These are phyloP conservation scores for Talaromyces trachyspermus DNA, from an alignment of 495 filamentous ascomycete species.

Conservation along the genomic window DNA sequence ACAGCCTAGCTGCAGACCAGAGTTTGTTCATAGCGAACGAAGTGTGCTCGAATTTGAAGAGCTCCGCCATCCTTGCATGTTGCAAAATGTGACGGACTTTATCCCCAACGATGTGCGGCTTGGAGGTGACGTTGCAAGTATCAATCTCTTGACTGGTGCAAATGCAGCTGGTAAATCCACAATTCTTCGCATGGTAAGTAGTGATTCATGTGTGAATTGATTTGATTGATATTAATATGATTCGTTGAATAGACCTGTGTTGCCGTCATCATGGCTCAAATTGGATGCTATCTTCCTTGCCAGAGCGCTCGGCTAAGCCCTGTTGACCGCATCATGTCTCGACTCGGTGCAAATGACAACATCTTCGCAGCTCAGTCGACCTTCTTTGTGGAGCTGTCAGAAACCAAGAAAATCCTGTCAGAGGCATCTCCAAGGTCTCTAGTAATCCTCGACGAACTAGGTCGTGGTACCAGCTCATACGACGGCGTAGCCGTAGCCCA, in stretches of 20 bases:
- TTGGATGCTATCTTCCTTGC: slow-evolving; percentile 89
- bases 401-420: slow-evolving; percentile 96
- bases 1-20: slow-evolving; percentile 78
- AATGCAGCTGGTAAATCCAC: slow-evolving; percentile 99
- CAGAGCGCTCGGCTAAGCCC: slow-evolving; percentile 80
- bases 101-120: slow-evolving; percentile 94
- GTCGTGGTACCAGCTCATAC: slow-evolving; percentile 87
- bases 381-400: slow-evolving; percentile 96
- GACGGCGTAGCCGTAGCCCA: slow-evolving; percentile 96
- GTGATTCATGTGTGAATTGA: neutral
- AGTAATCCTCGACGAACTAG: slow-evolving; percentile 96
- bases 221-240: slow-evolving; percentile 3
- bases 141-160: slow-evolving; percentile 89
- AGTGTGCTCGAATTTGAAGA: slow-evolving; percentile 87
- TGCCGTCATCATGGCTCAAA: slow-evolving; percentile 97
- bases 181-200: slow-evolving; percentile 84
- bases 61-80: slow-evolving; percentile 89
- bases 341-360: slow-evolving; percentile 96
- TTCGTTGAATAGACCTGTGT: slow-evolving; percentile 75
- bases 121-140: slow-evolving; percentile 71
- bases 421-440: slow-evolving; percentile 93
- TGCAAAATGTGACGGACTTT: slow-evolving; percentile 82
- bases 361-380: slow-evolving; percentile 97
- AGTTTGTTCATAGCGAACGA: slow-evolving; percentile 74
- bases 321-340: slow-evolving; percentile 96